Conservation (phyloP, 306 rosid species). For the Cucurbita maxima region DNA sequence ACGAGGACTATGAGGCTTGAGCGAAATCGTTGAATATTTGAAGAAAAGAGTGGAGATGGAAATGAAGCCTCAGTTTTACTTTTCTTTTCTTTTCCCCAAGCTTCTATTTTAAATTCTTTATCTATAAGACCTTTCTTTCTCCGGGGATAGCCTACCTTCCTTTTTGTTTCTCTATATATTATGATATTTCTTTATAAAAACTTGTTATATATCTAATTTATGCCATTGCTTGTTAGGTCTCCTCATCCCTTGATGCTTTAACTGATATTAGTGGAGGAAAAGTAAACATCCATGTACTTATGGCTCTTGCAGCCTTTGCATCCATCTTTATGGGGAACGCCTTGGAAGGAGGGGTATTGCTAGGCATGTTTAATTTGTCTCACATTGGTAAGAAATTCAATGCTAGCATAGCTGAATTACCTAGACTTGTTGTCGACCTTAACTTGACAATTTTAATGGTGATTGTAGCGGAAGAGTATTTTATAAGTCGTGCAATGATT, state of each 20-base stretch:
- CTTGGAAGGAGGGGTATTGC: conserved; percentile 88
- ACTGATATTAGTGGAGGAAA: conserved; percentile 66
- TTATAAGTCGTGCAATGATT: conserved; percentile 75
- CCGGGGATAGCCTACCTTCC: neutral
- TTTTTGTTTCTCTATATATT: neutral
- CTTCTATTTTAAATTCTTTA: neutral
- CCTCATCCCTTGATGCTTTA: conserved; percentile 82
- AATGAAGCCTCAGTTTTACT: neutral
- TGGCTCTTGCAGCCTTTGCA: conserved; percentile 97
- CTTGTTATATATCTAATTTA: neutral
- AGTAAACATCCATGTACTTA: conserved; percentile 78
- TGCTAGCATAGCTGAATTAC: neutral
- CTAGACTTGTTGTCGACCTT: neutral
- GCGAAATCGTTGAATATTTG: neutral
- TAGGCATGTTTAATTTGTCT: conserved; percentile 89
- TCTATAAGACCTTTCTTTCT: neutral
- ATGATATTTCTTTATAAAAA: neutral
- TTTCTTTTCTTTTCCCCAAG: neutral
- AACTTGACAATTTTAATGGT: conserved; percentile 9
- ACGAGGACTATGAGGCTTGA: neutral
- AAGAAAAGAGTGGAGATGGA: neutral
- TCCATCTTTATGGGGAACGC: conserved; percentile 79
- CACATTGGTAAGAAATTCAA: conserved; percentile 58
- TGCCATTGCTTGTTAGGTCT: conserved; percentile 33
- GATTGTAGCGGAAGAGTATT: conserved; percentile 83